Evolutionary conservation across 352 stramenopile species (phyloP).

Genomic region (Phytophthora uliginosa): DNA sequence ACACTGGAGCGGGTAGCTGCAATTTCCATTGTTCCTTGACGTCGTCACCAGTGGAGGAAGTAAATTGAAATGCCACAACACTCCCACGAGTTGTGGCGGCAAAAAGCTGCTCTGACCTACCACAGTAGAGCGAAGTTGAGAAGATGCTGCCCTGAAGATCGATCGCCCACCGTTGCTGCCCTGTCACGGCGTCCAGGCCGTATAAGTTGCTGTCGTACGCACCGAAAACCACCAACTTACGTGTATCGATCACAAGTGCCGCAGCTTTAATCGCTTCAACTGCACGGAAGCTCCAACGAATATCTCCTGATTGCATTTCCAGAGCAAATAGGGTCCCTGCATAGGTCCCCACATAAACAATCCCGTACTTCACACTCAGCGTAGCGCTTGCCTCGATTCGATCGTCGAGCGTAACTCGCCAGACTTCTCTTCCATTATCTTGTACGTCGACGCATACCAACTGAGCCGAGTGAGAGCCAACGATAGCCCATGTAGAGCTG

Average conservation of each 20-base stretch:
- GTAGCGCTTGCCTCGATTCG: conserved; percentile 66
- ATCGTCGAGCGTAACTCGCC: conserved; percentile 56
- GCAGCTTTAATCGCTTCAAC: conserved; percentile 61
- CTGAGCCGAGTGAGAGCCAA: conserved; percentile 61
- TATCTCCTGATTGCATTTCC: conserved; percentile 38
- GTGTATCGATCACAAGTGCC: conserved; percentile 52
- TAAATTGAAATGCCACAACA: conserved; percentile 32
- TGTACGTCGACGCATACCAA: conserved; percentile 59
- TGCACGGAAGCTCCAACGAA: conserved; percentile 47
- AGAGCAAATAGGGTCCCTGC: conserved; percentile 58
- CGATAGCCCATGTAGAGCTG: conserved; percentile 36
- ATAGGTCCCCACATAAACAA: conserved; percentile 69
- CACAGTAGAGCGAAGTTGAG: conserved; percentile 48
- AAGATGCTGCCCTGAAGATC: conserved; percentile 60
- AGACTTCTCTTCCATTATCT: conserved; percentile 33
- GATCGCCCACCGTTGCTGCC: conserved; percentile 35
- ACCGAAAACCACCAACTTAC: conserved; percentile 52
- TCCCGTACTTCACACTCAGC: conserved; percentile 36
- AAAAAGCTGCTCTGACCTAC: conserved; percentile 35
- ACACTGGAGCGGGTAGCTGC: conserved; percentile 59
- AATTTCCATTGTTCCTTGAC: conserved; percentile 30
- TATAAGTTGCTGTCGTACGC: conserved; percentile 66
- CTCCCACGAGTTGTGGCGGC: conserved; percentile 52
- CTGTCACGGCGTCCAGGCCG: conserved; percentile 36
- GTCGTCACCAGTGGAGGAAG: not conserved